Evolutionary conservation across 2,329 filamentous ascomycete species (phyloP).

Genomic region (Teratosphaeriaceae sp.): DNA sequence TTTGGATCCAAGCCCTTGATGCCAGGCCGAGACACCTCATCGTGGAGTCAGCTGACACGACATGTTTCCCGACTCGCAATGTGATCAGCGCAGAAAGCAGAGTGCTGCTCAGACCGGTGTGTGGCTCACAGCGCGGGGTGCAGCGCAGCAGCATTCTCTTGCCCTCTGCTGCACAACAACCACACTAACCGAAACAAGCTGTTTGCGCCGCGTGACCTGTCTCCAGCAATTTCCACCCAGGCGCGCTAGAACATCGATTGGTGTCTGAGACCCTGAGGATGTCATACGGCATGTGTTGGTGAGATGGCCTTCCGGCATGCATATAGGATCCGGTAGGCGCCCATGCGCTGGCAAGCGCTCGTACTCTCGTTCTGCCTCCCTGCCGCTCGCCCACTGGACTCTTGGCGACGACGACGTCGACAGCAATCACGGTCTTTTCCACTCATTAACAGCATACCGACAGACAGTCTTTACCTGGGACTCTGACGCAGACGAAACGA

Average conservation of each 20-base stretch:
- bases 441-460: no score
- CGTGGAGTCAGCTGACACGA: no score
- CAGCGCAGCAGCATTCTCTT: no score
- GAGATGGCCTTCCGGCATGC: background rate
- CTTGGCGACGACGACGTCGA: background rate
- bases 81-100: no score
- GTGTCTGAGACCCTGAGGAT: background rate
- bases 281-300: slow-evolving; percentile 1
- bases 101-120: no score
- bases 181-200: background rate
- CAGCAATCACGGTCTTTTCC: background rate
- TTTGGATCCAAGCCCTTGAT: no score
- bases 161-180: no score
- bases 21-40: no score
- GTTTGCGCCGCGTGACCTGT: background rate
- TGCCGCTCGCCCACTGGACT: background rate
- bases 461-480: slow-evolving; percentile 3
- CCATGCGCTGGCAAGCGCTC: background rate
- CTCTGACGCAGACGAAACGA: no score
- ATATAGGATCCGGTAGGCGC: slow-evolving; percentile 2
- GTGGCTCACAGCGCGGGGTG: no score
- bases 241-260: slow-evolving; percentile 2
- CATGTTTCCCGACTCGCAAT: no score
- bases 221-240: background rate
- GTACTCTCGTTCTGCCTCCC: background rate